Evolutionary conservation across 2,329 filamentous ascomycete genomes (phyloP).

Genomic region (Colletotrichum australisinense): DNA sequence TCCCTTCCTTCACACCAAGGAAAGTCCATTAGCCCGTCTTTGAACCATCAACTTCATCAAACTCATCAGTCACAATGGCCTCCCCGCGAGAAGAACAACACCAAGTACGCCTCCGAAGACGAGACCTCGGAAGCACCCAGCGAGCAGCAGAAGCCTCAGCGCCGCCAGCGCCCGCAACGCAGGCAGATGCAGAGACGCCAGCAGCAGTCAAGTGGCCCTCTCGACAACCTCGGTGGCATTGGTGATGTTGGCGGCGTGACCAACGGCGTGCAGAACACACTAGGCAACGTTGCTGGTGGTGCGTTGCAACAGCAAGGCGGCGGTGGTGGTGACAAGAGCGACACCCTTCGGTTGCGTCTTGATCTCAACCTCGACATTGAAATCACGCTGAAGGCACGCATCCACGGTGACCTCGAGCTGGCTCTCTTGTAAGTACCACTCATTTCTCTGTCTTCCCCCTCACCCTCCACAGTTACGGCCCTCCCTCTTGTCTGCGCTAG

Average conservation of each 20-base stretch:
- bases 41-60: slow-evolving; percentile 28
- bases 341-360: slow-evolving; percentile 78
- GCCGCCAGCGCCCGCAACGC: slow-evolving; percentile 37
- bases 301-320: slow-evolving; percentile 47
- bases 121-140: slow-evolving; percentile 44
- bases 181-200: slow-evolving; percentile 41
- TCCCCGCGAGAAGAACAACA: slow-evolving; percentile 45
- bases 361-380: slow-evolving; percentile 88
- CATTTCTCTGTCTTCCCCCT: slow-evolving; percentile 23
- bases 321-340: slow-evolving; percentile 60
- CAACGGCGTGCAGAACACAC: slow-evolving; percentile 52
- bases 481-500: background rate
- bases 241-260: slow-evolving; percentile 43
- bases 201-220: slow-evolving; percentile 20
- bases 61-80: slow-evolving; percentile 38
- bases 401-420: slow-evolving; percentile 85
- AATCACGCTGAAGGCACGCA: slow-evolving; percentile 86
- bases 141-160: slow-evolving; percentile 42
- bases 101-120: slow-evolving; percentile 50
- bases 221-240: slow-evolving; percentile 45
- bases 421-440: slow-evolving; percentile 67
- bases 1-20: slow-evolving; percentile 1
- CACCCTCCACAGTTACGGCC: slow-evolving; percentile 5
- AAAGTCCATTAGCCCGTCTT: slow-evolving; percentile 2
- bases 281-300: slow-evolving; percentile 53